These are phyloP conservation scores for Dipodascopsis tothii DNA, from an alignment of 805 yeast species.

Conservation along the genomic window DNA sequence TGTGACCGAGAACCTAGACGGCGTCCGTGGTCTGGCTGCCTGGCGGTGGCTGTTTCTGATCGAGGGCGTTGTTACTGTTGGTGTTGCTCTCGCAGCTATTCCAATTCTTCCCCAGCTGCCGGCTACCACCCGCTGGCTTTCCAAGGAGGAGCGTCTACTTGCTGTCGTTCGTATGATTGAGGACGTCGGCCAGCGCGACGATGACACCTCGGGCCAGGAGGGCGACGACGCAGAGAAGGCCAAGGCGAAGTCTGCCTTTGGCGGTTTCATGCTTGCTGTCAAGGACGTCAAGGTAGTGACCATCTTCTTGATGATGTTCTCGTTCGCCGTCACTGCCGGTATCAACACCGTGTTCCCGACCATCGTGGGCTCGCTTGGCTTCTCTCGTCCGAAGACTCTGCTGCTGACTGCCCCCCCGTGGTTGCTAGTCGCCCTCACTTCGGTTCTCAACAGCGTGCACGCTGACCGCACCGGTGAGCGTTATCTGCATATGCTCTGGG, in stretches of 20 bases:
- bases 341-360: slow-evolving; percentile 44
- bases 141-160: slow-evolving; percentile 40
- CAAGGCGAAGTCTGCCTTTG: slow-evolving; percentile 5
- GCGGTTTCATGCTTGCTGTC: slow-evolving; percentile 18
- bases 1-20: slow-evolving; percentile 40
- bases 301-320: slow-evolving; percentile 24
- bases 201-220: slow-evolving; percentile 22
- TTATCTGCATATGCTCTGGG: slow-evolving; percentile 42
- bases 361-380: slow-evolving; percentile 50
- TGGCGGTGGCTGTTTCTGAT: slow-evolving; percentile 55
- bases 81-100: slow-evolving; percentile 40
- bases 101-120: slow-evolving; percentile 49
- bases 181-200: slow-evolving; percentile 39
- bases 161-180: slow-evolving; percentile 35
- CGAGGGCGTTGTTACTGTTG: slow-evolving; percentile 49
- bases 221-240: not conserved
- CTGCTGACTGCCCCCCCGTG: slow-evolving; percentile 33
- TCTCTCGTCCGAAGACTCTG: slow-evolving; percentile 43
- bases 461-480: slow-evolving; percentile 21
- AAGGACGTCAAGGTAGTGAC: slow-evolving; percentile 25
- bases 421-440: slow-evolving; percentile 16
- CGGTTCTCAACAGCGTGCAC: slow-evolving; percentile 15
- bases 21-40: slow-evolving; percentile 36
- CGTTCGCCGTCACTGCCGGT: slow-evolving; percentile 52
- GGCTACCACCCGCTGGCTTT: slow-evolving; percentile 41